A percentile compares a stretch with the other conserved stretches of the same genome.
phyloP scores from a whole-genome alignment of 73 alveolate genomes.

The Paramecium bursaria region DNA sequence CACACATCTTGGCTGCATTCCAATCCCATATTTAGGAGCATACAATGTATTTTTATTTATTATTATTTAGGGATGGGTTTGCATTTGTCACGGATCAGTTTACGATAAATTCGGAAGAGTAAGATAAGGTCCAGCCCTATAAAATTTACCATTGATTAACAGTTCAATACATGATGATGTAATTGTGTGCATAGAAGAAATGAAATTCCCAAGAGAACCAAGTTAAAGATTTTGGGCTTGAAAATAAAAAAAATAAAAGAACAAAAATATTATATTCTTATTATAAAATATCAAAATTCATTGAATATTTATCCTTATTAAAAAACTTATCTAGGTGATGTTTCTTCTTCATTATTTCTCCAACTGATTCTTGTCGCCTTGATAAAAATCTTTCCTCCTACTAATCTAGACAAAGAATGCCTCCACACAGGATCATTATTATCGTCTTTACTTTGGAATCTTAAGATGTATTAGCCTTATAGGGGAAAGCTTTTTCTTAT shows the following conservation, averaged over 20 bases:
- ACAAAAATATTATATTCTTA: too few species aligned
- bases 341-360: too few species aligned
- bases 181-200: slow-evolving; percentile 86
- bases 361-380: slow-evolving; percentile 54
- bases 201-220: slow-evolving; percentile 90
- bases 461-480: slow-evolving; percentile 38
- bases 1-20: slow-evolving; percentile 95
- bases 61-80: slow-evolving; percentile 81
- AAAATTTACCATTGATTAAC: slow-evolving; percentile 85
- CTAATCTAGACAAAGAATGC: slow-evolving; percentile 45
- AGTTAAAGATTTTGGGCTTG: slow-evolving; percentile 73
- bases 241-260: too few species aligned
- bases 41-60: slow-evolving; percentile 63
- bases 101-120: slow-evolving; percentile 94
- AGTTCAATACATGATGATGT: slow-evolving; percentile 85
- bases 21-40: slow-evolving; percentile 94
- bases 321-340: too few species aligned
- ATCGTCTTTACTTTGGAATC: slow-evolving; percentile 10
- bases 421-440: too few species aligned
- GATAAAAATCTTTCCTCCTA: slow-evolving; percentile 9
- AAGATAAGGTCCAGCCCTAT: slow-evolving; percentile 92
- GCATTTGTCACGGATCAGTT: slow-evolving; percentile 95
- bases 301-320: too few species aligned
- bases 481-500: slow-evolving; percentile 37
- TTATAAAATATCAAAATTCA: too few species aligned